Evolutionary conservation across 2,329 filamentous ascomycete species (phyloP), one percentile per base, ranked within the genome.

Genomic region (Fusarium neocosmosporiellum): DNA sequence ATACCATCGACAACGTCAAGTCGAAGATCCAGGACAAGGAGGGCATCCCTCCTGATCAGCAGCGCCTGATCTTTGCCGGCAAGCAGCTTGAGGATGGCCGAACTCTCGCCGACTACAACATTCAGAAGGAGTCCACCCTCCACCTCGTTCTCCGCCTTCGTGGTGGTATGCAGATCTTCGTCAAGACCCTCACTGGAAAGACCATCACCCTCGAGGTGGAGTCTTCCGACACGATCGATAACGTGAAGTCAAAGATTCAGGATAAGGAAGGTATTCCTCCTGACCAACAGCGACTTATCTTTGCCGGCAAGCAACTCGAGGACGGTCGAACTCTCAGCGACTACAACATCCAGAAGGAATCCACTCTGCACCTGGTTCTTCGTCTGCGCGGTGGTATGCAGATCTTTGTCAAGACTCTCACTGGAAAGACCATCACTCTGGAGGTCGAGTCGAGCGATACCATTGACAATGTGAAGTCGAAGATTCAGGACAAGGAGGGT

Each of bases 401-500:
- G 84, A 91, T 91, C 81, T 84, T 94, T 77, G 92, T 94, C 77
- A 94, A 94, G 88, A 94, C 92, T 6, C 83, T 98, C 69, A 98
- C 95, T 81, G 95, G 95, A 78, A 98, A 98, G 89, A 98, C 95
- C 50, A 98, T 98, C 80, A 98, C 95, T 3, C 86, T 97, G 8
- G 94, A 97, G 84, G 94, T 97, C 3, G 94, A 97, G 82, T 95
- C 92, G 0, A 93, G 90, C 3, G 95, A 98, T 80, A 98, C 95
- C 59, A 98, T 98, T 82, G 95, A 98, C 87, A 98, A 98, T 73
- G 95, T 98, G 55, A 98, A 98, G 91, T 91, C 89, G 63, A 98
- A 98, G 90, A 98, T 98, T 64, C 96, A 98, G 84, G 96, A 98
- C 81, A 98, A 98, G 90, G 95, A 98, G 85, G 96, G 96, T 53